Percentiles rank a stretch among this genome's conserved stretches.
These are phyloP conservation scores for Pharnaceum exiguum DNA, from an alignment of 148 eudicot genomes.

Conservation along the genomic window DNA sequence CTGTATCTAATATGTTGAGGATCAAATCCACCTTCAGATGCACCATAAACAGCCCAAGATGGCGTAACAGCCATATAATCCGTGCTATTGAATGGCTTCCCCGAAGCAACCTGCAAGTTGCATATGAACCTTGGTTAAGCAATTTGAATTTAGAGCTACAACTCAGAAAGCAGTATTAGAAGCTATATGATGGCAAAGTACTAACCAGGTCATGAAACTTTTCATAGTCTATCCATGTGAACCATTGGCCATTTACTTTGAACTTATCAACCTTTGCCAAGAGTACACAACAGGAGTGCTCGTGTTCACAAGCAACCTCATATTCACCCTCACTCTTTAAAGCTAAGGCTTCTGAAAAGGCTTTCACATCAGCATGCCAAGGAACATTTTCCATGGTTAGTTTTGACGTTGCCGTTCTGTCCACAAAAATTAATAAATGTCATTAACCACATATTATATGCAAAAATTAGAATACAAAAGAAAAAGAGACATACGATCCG, in stretches of 20 bases:
- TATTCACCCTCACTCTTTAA: constrained; percentile 75
- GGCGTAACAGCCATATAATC: constrained; percentile 92
- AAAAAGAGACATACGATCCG: constrained; percentile 73
- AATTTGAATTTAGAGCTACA: neutral
- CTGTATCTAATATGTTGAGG: constrained; percentile 68
- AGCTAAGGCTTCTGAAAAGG: constrained; percentile 86
- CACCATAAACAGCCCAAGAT: constrained; percentile 95
- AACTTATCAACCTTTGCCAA: constrained; percentile 79
- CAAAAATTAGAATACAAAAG: neutral
- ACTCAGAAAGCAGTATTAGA: neutral
- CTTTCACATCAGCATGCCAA: constrained; percentile 96
- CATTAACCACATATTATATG: neutral
- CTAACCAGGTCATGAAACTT: constrained; percentile 94
- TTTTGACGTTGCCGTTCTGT: constrained; percentile 92
- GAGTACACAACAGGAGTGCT: constrained; percentile 94
- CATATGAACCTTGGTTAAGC: neutral
- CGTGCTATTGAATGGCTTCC: constrained; percentile 62
- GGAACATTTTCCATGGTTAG: constrained; percentile 99
- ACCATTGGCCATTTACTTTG: constrained; percentile 85
- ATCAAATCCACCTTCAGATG: constrained; percentile 94
- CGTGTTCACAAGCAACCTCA: constrained; percentile 99
- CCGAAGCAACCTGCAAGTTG: constrained; percentile 70
- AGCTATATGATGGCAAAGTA: neutral
- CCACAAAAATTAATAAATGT: neutral
- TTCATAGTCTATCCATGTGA: constrained; percentile 97